phyloP scores from a whole-genome alignment of 441 rosid species.

The Melastoma candidum region DNA sequence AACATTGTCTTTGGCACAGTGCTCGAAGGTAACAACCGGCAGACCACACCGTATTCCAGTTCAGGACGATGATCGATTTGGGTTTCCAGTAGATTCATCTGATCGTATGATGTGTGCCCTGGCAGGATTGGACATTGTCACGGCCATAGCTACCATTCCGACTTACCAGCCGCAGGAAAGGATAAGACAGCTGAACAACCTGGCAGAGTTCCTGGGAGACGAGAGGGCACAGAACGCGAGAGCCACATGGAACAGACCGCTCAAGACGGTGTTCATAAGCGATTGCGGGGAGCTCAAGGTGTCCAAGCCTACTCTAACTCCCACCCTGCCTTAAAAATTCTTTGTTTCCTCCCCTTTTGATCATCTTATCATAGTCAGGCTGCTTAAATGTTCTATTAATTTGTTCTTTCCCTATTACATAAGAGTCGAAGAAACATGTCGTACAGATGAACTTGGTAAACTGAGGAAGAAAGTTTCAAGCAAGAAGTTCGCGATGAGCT shows the following conservation, averaged over 20 bases:
- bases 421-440: too few relatives aligned
- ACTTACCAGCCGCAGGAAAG: constrained; percentile 63
- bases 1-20: constrained; percentile 81
- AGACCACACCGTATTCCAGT: too few relatives aligned
- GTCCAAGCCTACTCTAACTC: constrained; percentile 57
- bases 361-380: too few relatives aligned
- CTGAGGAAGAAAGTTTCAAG: too few relatives aligned
- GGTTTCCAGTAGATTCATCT: too few relatives aligned
- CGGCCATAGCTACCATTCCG: constrained; percentile 60
- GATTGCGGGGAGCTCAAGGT: constrained; percentile 77
- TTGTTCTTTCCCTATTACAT: too few relatives aligned
- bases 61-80: too few relatives aligned
- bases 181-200: constrained; percentile 55
- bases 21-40: constrained; percentile 46
- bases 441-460: too few relatives aligned
- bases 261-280: constrained; percentile 58
- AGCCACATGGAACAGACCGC: constrained; percentile 63
- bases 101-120: not conserved
- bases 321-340: constrained; percentile 33
- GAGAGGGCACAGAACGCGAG: constrained; percentile 79
- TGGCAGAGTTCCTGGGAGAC: constrained; percentile 70
- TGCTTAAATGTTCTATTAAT: too few relatives aligned
- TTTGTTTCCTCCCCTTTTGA: too few relatives aligned
- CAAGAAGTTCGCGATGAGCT: too few relatives aligned
- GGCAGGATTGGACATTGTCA: constrained; percentile 72